These are phyloP conservation scores for Pseudofabraea citricarpa DNA, from an alignment of 2,329 filamentous ascomycete genomes.

Conservation along the genomic window DNA sequence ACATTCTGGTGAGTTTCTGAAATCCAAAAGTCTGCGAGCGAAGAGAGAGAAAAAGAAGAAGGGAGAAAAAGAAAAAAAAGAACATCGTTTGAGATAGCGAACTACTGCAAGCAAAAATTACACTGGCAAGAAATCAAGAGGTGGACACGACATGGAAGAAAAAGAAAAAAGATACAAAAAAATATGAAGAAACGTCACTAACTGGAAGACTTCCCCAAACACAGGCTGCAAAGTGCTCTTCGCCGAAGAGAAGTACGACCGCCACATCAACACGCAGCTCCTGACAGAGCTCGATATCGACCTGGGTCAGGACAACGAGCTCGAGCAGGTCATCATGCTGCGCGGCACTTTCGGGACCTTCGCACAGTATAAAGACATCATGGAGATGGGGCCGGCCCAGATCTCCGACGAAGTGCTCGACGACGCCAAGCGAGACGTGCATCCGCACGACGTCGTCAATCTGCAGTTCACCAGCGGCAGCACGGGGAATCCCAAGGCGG, in stretches of 20 bases:
- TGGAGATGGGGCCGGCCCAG: slow-evolving; percentile 47
- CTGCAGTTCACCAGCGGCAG: slow-evolving; percentile 74
- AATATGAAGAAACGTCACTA: too few species aligned
- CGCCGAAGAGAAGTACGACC: slow-evolving; percentile 64
- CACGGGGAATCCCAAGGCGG: slow-evolving; percentile 68
- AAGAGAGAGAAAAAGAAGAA: too few species aligned
- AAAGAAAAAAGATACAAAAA: too few species aligned
- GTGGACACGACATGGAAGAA: too few species aligned
- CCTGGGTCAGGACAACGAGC: slow-evolving; percentile 36
- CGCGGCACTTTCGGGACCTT: slow-evolving; percentile 50
- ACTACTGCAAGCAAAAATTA: too few species aligned
- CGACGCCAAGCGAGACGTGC: slow-evolving; percentile 48
- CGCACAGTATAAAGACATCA: slow-evolving; percentile 52
- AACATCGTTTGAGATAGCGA: too few species aligned
- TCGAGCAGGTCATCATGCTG: slow-evolving; percentile 55
- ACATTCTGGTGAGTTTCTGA: slow-evolving; percentile 68
- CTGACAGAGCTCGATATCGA: slow-evolving; percentile 44
- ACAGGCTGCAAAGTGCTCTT: slow-evolving; percentile 71
- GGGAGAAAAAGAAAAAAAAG: too few species aligned
- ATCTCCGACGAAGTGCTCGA: slow-evolving; percentile 46
- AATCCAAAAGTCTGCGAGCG: slow-evolving; percentile 27
- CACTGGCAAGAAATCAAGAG: too few species aligned
- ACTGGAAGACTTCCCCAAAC: too few species aligned
- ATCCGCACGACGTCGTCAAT: slow-evolving; percentile 65
- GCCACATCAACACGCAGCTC: slow-evolving; percentile 56